A percentile compares a stretch with the other conserved stretches of the same genome.
Conservation (phyloP, 148 eudicot species). For the Vaccinium corymbosum region DNA sequence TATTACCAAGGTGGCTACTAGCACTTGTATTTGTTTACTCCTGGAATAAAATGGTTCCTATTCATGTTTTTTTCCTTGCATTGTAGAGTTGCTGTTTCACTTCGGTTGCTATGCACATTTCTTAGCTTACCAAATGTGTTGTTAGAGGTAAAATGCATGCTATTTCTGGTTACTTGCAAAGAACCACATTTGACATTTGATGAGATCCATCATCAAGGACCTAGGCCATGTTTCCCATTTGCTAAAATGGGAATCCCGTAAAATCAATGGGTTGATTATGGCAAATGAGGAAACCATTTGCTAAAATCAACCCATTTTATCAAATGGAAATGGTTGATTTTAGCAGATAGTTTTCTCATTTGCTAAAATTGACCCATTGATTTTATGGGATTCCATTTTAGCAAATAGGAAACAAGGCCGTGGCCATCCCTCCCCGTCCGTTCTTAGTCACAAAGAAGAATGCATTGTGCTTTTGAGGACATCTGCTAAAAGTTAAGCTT, state of each 20-base stretch:
- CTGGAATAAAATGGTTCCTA: not conserved
- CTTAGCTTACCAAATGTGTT: not conserved
- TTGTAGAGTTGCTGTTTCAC: not conserved
- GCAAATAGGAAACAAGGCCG: too few relatives aligned
- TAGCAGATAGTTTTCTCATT: too few relatives aligned
- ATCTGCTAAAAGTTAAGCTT: not conserved
- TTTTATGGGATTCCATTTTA: too few relatives aligned
- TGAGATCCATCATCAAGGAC: not conserved
- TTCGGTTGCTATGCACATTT: not conserved
- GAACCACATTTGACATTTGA: not conserved
- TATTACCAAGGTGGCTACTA: not conserved
- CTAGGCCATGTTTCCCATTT: not conserved
- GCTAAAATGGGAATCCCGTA: too few relatives aligned
- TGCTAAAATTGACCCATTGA: too few relatives aligned
- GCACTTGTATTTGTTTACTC: not conserved
- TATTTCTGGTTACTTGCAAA: not conserved
- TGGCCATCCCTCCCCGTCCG: not conserved
- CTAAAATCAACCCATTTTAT: too few relatives aligned
- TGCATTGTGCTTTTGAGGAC: not conserved
- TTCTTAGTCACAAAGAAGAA: not conserved
- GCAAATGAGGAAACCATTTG: too few relatives aligned
- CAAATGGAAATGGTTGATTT: too few relatives aligned
- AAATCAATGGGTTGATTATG: too few relatives aligned
- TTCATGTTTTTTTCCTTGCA: not conserved
- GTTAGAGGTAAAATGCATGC: not conserved